These are phyloP conservation scores for Nasturtium officinale DNA, from an alignment of 345 rosid species.

Conservation along the genomic window DNA sequence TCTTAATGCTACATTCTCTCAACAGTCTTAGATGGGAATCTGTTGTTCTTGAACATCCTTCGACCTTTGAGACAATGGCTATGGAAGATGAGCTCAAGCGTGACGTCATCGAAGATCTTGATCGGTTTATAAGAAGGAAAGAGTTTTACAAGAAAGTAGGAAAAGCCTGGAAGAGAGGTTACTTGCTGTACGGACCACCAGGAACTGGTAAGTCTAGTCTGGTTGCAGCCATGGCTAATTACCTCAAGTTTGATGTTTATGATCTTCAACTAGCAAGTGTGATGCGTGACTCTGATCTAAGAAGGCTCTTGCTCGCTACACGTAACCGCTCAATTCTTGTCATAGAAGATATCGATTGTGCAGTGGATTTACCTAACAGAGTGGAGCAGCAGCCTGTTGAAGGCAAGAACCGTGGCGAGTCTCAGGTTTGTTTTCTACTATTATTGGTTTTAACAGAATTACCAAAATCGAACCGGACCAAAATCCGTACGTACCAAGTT, in stretches of 20 bases:
- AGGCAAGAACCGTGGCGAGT: slow-evolving; percentile 35
- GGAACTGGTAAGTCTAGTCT: slow-evolving; percentile 77
- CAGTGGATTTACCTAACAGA: slow-evolving; percentile 52
- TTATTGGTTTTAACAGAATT: not conserved
- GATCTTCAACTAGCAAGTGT: slow-evolving; percentile 61
- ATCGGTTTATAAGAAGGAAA: slow-evolving; percentile 59
- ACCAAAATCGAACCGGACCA: slow-evolving; percentile 25
- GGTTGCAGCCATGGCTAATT: slow-evolving; percentile 78
- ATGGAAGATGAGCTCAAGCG: slow-evolving; percentile 57
- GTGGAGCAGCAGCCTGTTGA: slow-evolving; percentile 35
- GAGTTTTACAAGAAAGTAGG: slow-evolving; percentile 65
- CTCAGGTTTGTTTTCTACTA: slow-evolving; percentile 36
- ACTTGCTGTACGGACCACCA: slow-evolving; percentile 74
- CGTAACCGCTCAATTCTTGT: slow-evolving; percentile 63
- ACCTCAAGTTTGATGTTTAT: slow-evolving; percentile 62
- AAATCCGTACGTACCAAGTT: not conserved
- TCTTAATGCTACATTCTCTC: slow-evolving; percentile 58
- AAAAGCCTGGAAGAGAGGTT: slow-evolving; percentile 76
- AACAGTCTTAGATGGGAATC: slow-evolving; percentile 53
- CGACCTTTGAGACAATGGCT: slow-evolving; percentile 69
- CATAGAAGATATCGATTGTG: slow-evolving; percentile 71
- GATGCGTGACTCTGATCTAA: slow-evolving; percentile 54
- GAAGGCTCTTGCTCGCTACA: slow-evolving; percentile 51
- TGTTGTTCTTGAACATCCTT: slow-evolving; percentile 62
- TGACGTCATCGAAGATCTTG: slow-evolving; percentile 51